These are phyloP conservation scores for Teratosphaeriaceae sp. DNA, from an alignment of 2,329 filamentous ascomycete genomes.

Conservation along the genomic window DNA sequence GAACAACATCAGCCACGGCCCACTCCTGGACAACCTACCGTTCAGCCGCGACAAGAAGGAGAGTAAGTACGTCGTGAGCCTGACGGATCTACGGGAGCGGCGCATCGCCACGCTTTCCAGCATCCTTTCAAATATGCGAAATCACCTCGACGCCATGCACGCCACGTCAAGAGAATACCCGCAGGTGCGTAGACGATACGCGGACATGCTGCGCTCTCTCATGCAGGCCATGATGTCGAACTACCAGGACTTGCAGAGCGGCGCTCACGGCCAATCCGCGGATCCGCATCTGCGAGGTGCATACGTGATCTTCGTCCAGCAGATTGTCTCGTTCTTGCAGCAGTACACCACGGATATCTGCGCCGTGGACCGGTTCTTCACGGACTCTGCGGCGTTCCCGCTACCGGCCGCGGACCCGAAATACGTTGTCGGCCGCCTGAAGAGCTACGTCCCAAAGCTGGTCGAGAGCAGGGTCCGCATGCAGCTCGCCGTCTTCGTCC, in stretches of 20 bases:
- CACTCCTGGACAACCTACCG: constrained; percentile 51
- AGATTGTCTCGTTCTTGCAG: constrained; percentile 52
- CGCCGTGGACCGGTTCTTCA: constrained; percentile 53
- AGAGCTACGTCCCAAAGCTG: constrained; percentile 52
- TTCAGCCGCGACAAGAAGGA: constrained; percentile 40
- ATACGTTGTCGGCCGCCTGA: constrained; percentile 56
- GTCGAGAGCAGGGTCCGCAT: constrained; percentile 42
- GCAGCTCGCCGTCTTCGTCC: constrained; percentile 52
- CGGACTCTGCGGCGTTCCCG: constrained; percentile 53
- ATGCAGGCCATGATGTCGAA: constrained; percentile 57
- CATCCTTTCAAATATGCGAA: constrained; percentile 54
- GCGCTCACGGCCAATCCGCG: constrained; percentile 11
- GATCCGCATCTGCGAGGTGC: constrained; percentile 36
- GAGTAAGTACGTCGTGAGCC: constrained; percentile 41
- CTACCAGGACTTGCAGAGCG: constrained; percentile 47
- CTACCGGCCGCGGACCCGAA: constrained; percentile 53
- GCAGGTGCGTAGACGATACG: constrained; percentile 42
- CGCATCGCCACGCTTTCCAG: constrained; percentile 50
- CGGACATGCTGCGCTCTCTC: constrained; percentile 46
- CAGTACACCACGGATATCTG: constrained; percentile 54
- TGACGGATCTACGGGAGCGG: constrained; percentile 48
- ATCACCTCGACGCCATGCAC: constrained; percentile 34
- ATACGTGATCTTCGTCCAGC: constrained; percentile 57
- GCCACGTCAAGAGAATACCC: constrained; percentile 26
- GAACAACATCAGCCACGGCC: constrained; percentile 39